These are phyloP conservation scores for Saxispiralis lemnorum DNA, from an alignment of 495 filamentous ascomycete genomes.

Conservation along the genomic window DNA sequence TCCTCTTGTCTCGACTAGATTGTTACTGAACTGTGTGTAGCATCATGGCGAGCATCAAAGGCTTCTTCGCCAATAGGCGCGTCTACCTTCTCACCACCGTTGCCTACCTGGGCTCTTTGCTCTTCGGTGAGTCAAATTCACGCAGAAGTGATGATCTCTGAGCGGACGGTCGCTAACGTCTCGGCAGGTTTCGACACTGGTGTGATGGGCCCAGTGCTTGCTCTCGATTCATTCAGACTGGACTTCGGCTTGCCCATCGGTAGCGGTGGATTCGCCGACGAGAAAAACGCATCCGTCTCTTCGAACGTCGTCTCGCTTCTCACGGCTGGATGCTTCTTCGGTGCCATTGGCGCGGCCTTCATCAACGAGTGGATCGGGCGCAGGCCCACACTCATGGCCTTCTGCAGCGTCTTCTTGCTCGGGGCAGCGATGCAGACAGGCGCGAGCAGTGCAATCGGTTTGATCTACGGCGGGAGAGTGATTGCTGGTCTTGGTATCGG, in stretches of 20 bases:
- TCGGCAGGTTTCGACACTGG: constrained; percentile 34
- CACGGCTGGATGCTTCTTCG: constrained; percentile 26
- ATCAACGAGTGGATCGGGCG: constrained; percentile 17
- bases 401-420: constrained; percentile 15
- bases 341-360: constrained; percentile 13
- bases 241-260: constrained; percentile 32
- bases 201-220: constrained; percentile 40
- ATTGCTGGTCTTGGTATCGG: constrained; percentile 12
- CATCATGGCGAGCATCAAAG: constrained; percentile 1
- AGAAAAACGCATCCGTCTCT: constrained; percentile 29
- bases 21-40: no score
- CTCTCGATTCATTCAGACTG: constrained; percentile 35
- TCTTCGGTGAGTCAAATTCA: constrained; percentile 28
- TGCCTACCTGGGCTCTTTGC: constrained; percentile 36
- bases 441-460: constrained; percentile 2
- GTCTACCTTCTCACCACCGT: constrained; percentile 37
- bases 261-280: constrained; percentile 1
- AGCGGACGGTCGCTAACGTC: constrained; percentile 9
- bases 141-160: background rate
- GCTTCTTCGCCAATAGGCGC: constrained; percentile 34
- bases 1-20: no score
- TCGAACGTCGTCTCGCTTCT: constrained; percentile 45
- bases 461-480: constrained; percentile 12
- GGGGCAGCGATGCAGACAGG: constrained; percentile 17
- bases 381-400: constrained; percentile 13